These are phyloP conservation scores for Fomitopsis palustris DNA, from an alignment of 1,284 basidiomycete species.

Conservation along the genomic window DNA sequence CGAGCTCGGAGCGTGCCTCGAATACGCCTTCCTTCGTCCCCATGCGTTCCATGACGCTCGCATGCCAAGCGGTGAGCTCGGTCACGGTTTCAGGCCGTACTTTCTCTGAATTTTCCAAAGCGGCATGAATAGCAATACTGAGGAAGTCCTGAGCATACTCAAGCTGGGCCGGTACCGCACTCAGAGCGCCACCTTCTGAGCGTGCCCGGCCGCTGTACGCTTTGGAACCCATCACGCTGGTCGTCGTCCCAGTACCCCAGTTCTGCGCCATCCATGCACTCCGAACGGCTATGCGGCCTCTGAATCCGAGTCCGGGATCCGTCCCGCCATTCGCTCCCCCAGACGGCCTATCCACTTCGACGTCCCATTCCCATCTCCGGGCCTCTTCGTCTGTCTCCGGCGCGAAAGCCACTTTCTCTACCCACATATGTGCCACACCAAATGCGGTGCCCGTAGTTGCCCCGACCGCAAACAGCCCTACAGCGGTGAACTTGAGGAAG, in stretches of 20 bases:
- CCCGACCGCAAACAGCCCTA: slow-evolving; percentile 37
- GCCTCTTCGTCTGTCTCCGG: slow-evolving; percentile 52
- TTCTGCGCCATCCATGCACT: slow-evolving; percentile 77
- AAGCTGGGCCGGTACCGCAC: slow-evolving; percentile 48
- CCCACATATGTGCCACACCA: slow-evolving; percentile 66
- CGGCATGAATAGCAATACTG: slow-evolving; percentile 45
- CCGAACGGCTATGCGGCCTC: slow-evolving; percentile 64
- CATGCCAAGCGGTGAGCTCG: slow-evolving; percentile 62
- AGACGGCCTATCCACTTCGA: slow-evolving; percentile 70
- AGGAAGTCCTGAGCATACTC: slow-evolving; percentile 55
- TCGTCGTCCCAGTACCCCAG: slow-evolving; percentile 57
- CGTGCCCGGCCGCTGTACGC: slow-evolving; percentile 33
- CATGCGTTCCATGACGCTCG: slow-evolving; percentile 65
- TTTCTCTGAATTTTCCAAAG: slow-evolving; percentile 36
- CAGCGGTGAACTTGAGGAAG: slow-evolving; percentile 36
- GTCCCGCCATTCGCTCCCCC: slow-evolving; percentile 72
- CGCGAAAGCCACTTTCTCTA: slow-evolving; percentile 61
- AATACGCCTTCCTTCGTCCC: slow-evolving; percentile 52
- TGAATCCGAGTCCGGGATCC: slow-evolving; percentile 64
- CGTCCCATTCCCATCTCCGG: slow-evolving; percentile 69
- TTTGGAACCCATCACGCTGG: slow-evolving; percentile 37
- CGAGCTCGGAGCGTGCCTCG: slow-evolving; percentile 60
- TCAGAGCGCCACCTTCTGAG: slow-evolving; percentile 35
- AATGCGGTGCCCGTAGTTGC: slow-evolving; percentile 41
- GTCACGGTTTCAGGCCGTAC: slow-evolving; percentile 50